phyloP scores from a whole-genome alignment of 2,329 filamentous ascomycete genomes.

The Alternaria consortialis region DNA sequence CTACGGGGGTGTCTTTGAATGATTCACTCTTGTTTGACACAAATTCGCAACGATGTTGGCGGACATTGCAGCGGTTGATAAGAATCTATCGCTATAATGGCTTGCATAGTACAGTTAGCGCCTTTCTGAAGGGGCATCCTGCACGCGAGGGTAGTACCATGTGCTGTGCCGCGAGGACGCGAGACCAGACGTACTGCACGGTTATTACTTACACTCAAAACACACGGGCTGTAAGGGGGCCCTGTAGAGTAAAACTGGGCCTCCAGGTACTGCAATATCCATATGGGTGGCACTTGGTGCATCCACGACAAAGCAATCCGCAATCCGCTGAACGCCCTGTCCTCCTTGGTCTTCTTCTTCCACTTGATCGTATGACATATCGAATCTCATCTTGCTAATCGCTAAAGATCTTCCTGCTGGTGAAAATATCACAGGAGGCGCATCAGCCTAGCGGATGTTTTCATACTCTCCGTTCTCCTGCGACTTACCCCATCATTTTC shows the following conservation, averaged over 20 bases:
- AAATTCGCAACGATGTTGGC: neutral
- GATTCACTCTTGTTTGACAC: neutral
- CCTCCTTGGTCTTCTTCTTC: neutral
- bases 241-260: neutral
- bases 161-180: constrained; percentile 2
- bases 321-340: neutral
- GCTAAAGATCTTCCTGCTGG: neutral
- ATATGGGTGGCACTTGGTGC: neutral
- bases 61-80: neutral
- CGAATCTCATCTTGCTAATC: neutral
- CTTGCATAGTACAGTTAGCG: neutral
- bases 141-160: neutral
- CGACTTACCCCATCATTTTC: no score
- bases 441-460: neutral
- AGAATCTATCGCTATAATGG: neutral
- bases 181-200: neutral
- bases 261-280: neutral
- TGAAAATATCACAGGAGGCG: neutral
- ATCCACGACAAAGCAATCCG: neutral
- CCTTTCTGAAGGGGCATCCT: neutral
- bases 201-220: neutral
- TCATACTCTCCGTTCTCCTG: no score
- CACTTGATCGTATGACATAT: neutral
- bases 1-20: neutral
- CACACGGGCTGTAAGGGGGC: neutral